Evolutionary conservation across 2,329 filamentous ascomycete species (phyloP).

Genomic region (Verticillium nonalfalfae): DNA sequence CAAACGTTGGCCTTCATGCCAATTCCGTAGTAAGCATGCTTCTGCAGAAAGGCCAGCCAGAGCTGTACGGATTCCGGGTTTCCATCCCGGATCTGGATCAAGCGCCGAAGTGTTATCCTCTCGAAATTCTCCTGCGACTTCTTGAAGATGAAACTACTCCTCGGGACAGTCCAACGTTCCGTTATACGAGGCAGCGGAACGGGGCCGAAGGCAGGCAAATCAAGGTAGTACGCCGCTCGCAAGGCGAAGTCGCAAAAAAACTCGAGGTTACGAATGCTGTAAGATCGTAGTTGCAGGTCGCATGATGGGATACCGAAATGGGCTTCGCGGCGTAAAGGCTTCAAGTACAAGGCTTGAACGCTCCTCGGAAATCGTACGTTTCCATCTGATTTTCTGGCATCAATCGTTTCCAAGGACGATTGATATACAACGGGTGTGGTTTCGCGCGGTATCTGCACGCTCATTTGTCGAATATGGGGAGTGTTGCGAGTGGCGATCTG

Average conservation of each 20-base stretch:
- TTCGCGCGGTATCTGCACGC: neutral
- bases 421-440: neutral
- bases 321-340: conserved; percentile 70
- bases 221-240: conserved; percentile 89
- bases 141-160: conserved; percentile 88
- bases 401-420: neutral
- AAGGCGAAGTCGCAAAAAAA: conserved; percentile 94
- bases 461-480: neutral
- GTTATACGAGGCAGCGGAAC: conserved; percentile 79
- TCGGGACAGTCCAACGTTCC: conserved; percentile 91
- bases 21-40: conserved; percentile 91
- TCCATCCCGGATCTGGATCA: conserved; percentile 91
- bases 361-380: conserved; percentile 55
- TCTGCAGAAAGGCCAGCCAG: conserved; percentile 88
- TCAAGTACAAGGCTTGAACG: conserved; percentile 80
- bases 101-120: conserved; percentile 73
- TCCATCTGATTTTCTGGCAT: neutral
- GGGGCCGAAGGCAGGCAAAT: conserved; percentile 78
- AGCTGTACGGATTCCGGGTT: conserved; percentile 81
- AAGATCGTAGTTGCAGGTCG: conserved; percentile 90
- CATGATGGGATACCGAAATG: conserved; percentile 76
- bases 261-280: conserved; percentile 81
- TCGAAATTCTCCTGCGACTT: conserved; percentile 98
- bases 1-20: conserved; percentile 99
- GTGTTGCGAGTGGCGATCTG: neutral